A percentile compares a stretch with the other conserved stretches of the same genome.
Conservation (phyloP, 1,284 basidiomycete species). For the Phellopilus nigrolimitatus region DNA sequence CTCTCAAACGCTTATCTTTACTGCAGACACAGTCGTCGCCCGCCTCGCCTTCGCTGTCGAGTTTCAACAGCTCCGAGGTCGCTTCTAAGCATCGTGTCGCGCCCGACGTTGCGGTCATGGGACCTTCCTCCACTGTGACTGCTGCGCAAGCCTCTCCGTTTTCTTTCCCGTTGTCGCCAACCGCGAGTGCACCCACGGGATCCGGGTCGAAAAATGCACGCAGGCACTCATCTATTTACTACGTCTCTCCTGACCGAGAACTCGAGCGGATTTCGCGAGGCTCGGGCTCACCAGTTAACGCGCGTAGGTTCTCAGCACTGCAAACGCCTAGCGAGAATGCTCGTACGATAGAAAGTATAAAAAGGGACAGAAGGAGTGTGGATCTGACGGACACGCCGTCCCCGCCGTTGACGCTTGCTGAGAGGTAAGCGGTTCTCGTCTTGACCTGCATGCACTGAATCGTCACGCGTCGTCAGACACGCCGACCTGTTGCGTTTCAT, state of each 20-base stretch:
- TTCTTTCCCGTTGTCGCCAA: background rate
- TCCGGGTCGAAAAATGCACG: constrained; percentile 24
- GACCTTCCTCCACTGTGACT: background rate
- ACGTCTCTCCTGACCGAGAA: constrained; percentile 37
- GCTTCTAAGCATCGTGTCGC: constrained; percentile 1
- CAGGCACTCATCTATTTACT: constrained; percentile 62
- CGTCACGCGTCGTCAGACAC: constrained; percentile 44
- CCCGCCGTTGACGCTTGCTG: constrained; percentile 52
- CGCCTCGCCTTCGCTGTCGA: constrained; percentile 8
- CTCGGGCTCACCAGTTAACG: constrained; percentile 20
- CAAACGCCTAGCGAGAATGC: background rate
- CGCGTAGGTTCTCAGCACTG: background rate
- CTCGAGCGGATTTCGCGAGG: constrained; percentile 25
- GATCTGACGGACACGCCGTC: background rate
- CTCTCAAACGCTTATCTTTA: constrained; percentile 19
- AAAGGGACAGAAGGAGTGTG: background rate
- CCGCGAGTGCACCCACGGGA: background rate
- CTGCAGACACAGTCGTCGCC: constrained; percentile 12
- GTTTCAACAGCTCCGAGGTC: background rate
- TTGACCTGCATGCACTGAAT: background rate
- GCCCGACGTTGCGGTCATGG: background rate
- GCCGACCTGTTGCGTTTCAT: constrained; percentile 72
- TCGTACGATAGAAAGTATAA: background rate
- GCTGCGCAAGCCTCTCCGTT: background rate
- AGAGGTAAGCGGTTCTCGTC: constrained; percentile 41